Percentiles rank a stretch among this genome's conserved stretches.
Conservation (phyloP, 306 rosid species). For the Prunus mongolica region DNA sequence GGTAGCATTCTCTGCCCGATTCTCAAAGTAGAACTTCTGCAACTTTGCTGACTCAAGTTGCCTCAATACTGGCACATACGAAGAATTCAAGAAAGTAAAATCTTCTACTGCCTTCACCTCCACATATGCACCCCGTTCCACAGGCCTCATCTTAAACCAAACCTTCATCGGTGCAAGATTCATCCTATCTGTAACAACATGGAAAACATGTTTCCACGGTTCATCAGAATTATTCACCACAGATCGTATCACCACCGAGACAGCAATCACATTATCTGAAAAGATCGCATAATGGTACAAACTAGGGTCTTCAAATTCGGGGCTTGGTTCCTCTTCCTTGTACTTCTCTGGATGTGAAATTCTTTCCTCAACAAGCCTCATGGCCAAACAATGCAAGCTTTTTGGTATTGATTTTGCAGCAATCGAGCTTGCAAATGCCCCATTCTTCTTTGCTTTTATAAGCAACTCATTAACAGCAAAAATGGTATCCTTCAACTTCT, state of each 20-base stretch:
- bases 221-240: constrained; percentile 82
- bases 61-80: constrained; percentile 75
- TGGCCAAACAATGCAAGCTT: constrained; percentile 96
- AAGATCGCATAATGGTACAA: constrained; percentile 93
- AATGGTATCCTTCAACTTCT: constrained; percentile 94
- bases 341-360: constrained; percentile 79
- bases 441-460: constrained; percentile 89
- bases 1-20: constrained; percentile 49
- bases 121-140: constrained; percentile 74
- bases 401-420: constrained; percentile 87
- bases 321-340: constrained; percentile 64
- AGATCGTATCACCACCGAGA: constrained; percentile 90
- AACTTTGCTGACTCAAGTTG: constrained; percentile 57
- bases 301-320: constrained; percentile 85
- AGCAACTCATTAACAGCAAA: constrained; percentile 92
- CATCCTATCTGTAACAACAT: constrained; percentile 90
- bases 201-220: constrained; percentile 97
- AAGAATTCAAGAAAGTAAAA: constrained; percentile 71
- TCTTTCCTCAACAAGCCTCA: constrained; percentile 92
- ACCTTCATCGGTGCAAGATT: constrained; percentile 98
- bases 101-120: constrained; percentile 92
- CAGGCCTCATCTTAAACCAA: constrained; percentile 97
- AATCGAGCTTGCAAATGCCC: constrained; percentile 82
- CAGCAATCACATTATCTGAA: constrained; percentile 89
- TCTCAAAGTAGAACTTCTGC: constrained; percentile 50